Base-by-base conservation (phyloP, 129 eudicot genomes). In the Arctium lappa region DNA sequence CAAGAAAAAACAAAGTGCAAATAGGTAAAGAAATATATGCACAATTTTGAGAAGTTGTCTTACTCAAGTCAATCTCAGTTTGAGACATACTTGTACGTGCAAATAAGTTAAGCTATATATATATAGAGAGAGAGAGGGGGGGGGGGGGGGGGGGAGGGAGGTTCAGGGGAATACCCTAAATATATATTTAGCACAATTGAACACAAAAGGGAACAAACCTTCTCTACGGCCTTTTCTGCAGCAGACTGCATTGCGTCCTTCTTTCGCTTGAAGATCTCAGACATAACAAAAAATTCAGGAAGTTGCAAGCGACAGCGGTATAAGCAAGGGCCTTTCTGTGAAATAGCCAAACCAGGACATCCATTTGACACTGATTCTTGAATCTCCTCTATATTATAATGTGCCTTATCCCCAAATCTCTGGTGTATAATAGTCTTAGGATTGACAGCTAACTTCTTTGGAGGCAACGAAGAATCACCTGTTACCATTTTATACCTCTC, bases 211-310 rank as follows among this genome's bases (percentile, higher is more conserved):
- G 34, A 78, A 32, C 77, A 79, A 79, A 95, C 99, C 99, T 91
- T 90, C 74, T 89, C 90, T 38, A 93, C 85, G 76, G 99, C 99
- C 87, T 86, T 88, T 65, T 89, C 86, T 3, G 99, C 97, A 86
- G 99, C 99, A 56, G 94, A 89, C 73, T 95, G 99, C 83, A 91
- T 97, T 1, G 99, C 99, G 2, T 95, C 99, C 82, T 91, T 95
- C 80, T 95, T 95, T 70, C 88, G 82, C 78, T 84, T 90, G 30
- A 82, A 90, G 29, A 88, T 33, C 1, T 86, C 95, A 0, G 99
- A 95, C 36, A 90, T 85, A 74, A 95, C 90, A 36, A 79, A 85
- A 63, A 89, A 69, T 39, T 93, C 99, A 15, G 99, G 99, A 36
- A 95, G 98, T 72, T 93, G 86, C 88, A 95, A 88, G 68, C 74